Evolutionary conservation across 78 protist genomes (phyloP).

Genomic region (Speleostelium caveatum): DNA sequence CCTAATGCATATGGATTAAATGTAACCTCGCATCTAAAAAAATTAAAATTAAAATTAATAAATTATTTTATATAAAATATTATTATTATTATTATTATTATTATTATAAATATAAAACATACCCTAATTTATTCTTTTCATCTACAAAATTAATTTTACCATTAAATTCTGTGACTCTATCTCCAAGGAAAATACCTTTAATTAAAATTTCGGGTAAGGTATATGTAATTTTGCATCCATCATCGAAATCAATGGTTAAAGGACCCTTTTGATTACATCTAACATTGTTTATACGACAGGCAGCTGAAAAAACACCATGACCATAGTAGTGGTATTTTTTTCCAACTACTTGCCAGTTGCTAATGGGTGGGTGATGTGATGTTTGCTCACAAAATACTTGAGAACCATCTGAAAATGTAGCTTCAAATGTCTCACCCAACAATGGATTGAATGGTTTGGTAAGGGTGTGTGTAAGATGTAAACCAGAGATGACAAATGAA

Average conservation of each 20-base stretch:
- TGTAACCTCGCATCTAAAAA: conserved; percentile 19
- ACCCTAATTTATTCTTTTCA: conserved; percentile 35
- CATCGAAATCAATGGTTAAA: conserved; percentile 23
- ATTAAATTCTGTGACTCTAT: conserved; percentile 65
- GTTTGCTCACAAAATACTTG: conserved; percentile 80
- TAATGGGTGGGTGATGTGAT: conserved; percentile 91
- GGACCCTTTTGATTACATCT: conserved; percentile 76
- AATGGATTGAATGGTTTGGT: conserved; percentile 91
- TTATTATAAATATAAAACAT: neutral
- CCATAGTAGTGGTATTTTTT: conserved; percentile 49
- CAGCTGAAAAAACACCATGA: conserved; percentile 55
- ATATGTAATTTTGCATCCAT: conserved; percentile 52
- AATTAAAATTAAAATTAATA: neutral
- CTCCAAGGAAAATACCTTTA: conserved; percentile 78
- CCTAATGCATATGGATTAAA: conserved; percentile 77
- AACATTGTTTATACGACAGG: conserved; percentile 66
- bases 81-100: too few relatives aligned
- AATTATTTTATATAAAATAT: neutral
- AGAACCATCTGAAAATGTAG: conserved; percentile 63
- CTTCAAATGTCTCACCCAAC: conserved; percentile 89
- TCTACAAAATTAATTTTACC: conserved; percentile 56
- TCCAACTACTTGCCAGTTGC: conserved; percentile 61
- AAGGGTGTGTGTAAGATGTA: conserved; percentile 47
- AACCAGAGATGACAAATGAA: conserved; percentile 71
- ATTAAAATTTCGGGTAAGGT: conserved; percentile 52